A percentile compares a stretch with the other conserved stretches of the same genome.
phyloP scores from a whole-genome alignment of 345 rosid genomes.

The Eutrema yunnanense region DNA sequence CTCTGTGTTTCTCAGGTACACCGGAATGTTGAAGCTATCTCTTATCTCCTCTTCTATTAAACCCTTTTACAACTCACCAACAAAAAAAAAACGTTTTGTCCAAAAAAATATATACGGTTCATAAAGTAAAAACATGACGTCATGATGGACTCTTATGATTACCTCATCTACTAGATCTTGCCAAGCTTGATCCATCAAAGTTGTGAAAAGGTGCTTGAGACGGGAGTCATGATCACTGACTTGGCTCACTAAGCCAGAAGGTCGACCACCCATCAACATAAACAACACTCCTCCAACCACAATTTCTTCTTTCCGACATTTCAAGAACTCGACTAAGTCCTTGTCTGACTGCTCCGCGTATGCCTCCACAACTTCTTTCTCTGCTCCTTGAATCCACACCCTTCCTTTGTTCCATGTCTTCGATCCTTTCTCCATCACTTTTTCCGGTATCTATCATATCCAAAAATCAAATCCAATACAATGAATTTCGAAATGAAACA shows the following conservation, averaged over 20 bases:
- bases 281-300: slow-evolving; percentile 46
- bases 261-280: slow-evolving; percentile 50
- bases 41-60: slow-evolving; percentile 44
- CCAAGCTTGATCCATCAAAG: slow-evolving; percentile 52
- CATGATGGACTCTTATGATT: not conserved
- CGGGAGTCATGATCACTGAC: slow-evolving; percentile 36
- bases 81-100: not conserved
- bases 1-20: slow-evolving; percentile 46
- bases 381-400: slow-evolving; percentile 49
- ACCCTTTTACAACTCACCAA: slow-evolving; percentile 25
- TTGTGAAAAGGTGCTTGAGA: slow-evolving; percentile 40
- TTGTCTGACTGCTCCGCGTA: slow-evolving; percentile 43
- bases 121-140: not conserved
- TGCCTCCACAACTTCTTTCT: slow-evolving; percentile 41
- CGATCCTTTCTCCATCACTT: slow-evolving; percentile 38
- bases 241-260: slow-evolving; percentile 30
- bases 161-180: slow-evolving; percentile 50
- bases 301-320: slow-evolving; percentile 46
- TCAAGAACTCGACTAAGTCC: slow-evolving; percentile 43
- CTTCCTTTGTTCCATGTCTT: slow-evolving; percentile 47
- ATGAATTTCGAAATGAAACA: no score
- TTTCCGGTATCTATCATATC: slow-evolving; percentile 37
- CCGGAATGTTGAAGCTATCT: slow-evolving; percentile 50
- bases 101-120: not conserved
- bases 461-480: not conserved